A percentile compares a stretch with the other conserved stretches of the same genome.
These are phyloP conservation scores for Ascochyta koolunga DNA, from an alignment of 2,329 filamentous ascomycete genomes.

Conservation along the genomic window DNA sequence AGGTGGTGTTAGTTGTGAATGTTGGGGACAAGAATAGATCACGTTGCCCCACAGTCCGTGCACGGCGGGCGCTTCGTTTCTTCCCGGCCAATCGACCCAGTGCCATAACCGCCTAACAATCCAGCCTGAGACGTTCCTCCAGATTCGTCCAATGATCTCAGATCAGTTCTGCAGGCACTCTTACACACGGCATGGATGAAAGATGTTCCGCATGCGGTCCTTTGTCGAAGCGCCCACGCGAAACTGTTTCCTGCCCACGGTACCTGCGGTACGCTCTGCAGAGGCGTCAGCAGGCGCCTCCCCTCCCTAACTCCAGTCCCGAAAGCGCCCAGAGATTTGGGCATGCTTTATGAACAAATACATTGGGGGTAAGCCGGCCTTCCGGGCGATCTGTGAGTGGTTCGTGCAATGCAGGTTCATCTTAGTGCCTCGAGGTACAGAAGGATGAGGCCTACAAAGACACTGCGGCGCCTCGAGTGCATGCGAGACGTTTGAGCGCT, in stretches of 20 bases:
- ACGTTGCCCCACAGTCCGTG: constrained; percentile 8
- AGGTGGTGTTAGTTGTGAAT: constrained; percentile 8
- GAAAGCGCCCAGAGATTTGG: constrained; percentile 28
- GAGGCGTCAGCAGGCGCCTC: constrained; percentile 42
- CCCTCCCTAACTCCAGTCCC: constrained; percentile 30
- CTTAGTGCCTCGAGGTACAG: constrained; percentile 31
- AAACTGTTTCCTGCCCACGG: constrained; percentile 24
- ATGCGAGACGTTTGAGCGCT: constrained; percentile 30
- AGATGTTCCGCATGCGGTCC: constrained; percentile 27
- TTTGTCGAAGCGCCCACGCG: constrained; percentile 38
- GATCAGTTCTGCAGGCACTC: constrained; percentile 3
- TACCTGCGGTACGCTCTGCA: constrained; percentile 20
- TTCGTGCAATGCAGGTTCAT: constrained; percentile 25
- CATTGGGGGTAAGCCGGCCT: constrained; percentile 20
- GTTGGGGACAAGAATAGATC: constrained; percentile 10
- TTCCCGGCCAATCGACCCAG: constrained; percentile 25
- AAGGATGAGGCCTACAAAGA: constrained; percentile 42
- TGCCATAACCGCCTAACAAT: constrained; percentile 29
- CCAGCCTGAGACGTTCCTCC: constrained; percentile 23
- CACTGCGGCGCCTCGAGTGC: constrained; percentile 30
- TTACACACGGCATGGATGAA: constrained; percentile 28
- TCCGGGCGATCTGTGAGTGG: constrained; percentile 39
- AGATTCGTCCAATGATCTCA: constrained; percentile 30
- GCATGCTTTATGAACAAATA: constrained; percentile 26
- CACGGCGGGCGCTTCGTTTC: constrained; percentile 5